Conservation (phyloP, 2,329 filamentous ascomycete genomes). For the Sporothrix variecibatus region DNA sequence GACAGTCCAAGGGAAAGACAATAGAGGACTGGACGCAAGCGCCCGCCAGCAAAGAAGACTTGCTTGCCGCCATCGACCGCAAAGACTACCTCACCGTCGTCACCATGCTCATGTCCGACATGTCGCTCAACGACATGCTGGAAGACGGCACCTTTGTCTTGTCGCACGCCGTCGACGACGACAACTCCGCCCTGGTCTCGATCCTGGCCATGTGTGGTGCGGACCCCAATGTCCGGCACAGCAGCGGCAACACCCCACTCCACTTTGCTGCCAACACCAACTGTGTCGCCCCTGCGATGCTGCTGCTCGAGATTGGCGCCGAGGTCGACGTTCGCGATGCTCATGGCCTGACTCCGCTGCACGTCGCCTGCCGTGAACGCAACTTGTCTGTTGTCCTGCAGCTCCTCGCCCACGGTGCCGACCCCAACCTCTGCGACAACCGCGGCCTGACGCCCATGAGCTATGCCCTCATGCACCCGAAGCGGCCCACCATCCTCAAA, state of each 20-base stretch:
- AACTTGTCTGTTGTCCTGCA: conserved; percentile 38
- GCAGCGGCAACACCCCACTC: conserved; percentile 32
- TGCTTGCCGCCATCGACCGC: conserved; percentile 16
- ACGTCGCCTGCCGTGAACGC: conserved; percentile 42
- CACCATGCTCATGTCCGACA: conserved; percentile 23
- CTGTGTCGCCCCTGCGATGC: conserved; percentile 30
- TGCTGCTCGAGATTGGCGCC: conserved; percentile 33
- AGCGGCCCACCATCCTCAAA: neutral
- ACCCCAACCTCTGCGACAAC: conserved; percentile 39
- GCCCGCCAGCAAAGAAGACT: conserved; percentile 12
- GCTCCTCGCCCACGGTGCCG: conserved; percentile 38
- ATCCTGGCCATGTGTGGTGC: conserved; percentile 27
- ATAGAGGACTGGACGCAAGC: neutral
- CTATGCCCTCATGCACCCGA: conserved; percentile 20
- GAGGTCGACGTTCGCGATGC: conserved; percentile 33
- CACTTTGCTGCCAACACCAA: conserved; percentile 34
- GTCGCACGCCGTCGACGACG: conserved; percentile 18
- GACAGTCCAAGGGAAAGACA: neutral
- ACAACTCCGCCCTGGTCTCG: conserved; percentile 23
- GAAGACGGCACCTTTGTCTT: conserved; percentile 20
- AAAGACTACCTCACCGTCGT: conserved; percentile 21
- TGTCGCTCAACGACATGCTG: conserved; percentile 18
- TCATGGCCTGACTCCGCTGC: conserved; percentile 34
- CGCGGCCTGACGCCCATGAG: conserved; percentile 40
- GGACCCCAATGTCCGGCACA: conserved; percentile 27